A percentile compares a stretch with the other conserved stretches of the same genome.
Evolutionary conservation across 148 eudicot species (phyloP).

Genomic region (Vaccinium myrtillus): DNA sequence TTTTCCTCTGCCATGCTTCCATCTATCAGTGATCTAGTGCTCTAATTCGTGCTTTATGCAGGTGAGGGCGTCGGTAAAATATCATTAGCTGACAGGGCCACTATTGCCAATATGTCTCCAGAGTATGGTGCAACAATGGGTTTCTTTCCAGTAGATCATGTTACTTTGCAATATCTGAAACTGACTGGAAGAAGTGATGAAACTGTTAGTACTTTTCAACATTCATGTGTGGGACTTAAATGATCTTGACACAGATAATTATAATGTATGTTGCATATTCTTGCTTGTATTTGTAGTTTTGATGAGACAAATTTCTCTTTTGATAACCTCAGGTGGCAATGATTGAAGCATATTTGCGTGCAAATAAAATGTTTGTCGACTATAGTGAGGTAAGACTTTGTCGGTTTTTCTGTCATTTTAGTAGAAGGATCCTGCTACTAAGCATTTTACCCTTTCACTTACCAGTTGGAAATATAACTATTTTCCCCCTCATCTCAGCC

Average conservation of each 20-base stretch:
- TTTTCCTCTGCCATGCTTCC: neutral
- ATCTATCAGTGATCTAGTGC: neutral
- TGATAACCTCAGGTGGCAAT: constrained; percentile 49
- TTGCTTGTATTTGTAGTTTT: constrained; percentile 1
- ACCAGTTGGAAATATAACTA: neutral
- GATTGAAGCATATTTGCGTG: constrained; percentile 68
- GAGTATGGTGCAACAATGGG: constrained; percentile 78
- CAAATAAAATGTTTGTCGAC: constrained; percentile 65
- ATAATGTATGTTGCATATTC: neutral
- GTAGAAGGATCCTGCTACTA: too few species aligned
- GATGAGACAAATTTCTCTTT: neutral
- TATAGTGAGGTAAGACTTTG: constrained; percentile 48
- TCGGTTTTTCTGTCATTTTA: neutral
- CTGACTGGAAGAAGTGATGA: constrained; percentile 67
- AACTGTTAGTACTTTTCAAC: constrained; percentile 38
- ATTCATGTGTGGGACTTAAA: constrained; percentile 6
- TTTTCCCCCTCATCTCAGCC: constrained; percentile 35
- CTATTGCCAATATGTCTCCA: constrained; percentile 67
- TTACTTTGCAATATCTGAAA: constrained; percentile 57
- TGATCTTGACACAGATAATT: neutral
- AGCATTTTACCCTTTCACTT: neutral
- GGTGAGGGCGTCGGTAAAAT: constrained; percentile 57
- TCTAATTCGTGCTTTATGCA: constrained; percentile 17
- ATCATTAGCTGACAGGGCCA: constrained; percentile 71
- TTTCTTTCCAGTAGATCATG: constrained; percentile 66